Percentiles rank a stretch among this genome's conserved stretches.
Evolutionary conservation across 78 protist genomes (phyloP).

Genomic region (Emiliania huxleyi): DNA sequence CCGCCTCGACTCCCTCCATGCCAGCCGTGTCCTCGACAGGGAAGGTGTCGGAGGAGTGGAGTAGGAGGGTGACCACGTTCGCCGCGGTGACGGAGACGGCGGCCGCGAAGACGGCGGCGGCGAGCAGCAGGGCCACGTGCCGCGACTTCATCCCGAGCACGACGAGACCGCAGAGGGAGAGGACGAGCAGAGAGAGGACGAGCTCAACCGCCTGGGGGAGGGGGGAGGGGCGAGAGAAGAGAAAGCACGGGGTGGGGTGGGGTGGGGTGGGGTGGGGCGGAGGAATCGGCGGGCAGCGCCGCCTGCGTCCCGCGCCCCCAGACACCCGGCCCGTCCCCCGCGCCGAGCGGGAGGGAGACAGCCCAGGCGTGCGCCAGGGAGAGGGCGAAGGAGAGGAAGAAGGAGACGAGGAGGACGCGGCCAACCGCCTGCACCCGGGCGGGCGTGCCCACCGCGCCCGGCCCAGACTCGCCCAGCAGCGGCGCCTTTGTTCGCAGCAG

Average conservation of each 20-base stretch:
- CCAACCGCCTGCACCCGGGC: background rate
- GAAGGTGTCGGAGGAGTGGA: too few relatives aligned
- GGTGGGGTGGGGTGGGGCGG: too few relatives aligned
- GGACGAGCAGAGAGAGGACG: background rate
- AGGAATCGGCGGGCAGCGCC: too few relatives aligned
- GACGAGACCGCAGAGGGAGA: background rate
- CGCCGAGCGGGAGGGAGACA: background rate
- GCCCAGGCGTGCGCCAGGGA: background rate
- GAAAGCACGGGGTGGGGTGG: too few relatives aligned
- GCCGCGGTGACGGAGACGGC: too few relatives aligned
- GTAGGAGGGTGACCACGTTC: too few relatives aligned
- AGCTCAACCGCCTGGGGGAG: background rate
- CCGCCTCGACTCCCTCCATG: background rate
- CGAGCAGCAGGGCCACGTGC: too few relatives aligned
- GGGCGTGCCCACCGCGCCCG: background rate
- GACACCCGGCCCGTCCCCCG: background rate
- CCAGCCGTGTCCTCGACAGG: too few relatives aligned
- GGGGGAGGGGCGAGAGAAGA: too few relatives aligned
- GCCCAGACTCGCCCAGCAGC: background rate
- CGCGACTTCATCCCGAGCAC: background rate
- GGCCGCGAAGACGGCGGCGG: too few relatives aligned
- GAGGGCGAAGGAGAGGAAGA: background rate
- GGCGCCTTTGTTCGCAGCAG: too few relatives aligned
- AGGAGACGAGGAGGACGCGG: background rate
- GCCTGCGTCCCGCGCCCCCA: background rate